Percentiles rank a stretch among this genome's conserved stretches.
These are phyloP conservation scores for Microcyclosporella mali DNA, from an alignment of 2,329 filamentous ascomycete genomes.

Conservation along the genomic window DNA sequence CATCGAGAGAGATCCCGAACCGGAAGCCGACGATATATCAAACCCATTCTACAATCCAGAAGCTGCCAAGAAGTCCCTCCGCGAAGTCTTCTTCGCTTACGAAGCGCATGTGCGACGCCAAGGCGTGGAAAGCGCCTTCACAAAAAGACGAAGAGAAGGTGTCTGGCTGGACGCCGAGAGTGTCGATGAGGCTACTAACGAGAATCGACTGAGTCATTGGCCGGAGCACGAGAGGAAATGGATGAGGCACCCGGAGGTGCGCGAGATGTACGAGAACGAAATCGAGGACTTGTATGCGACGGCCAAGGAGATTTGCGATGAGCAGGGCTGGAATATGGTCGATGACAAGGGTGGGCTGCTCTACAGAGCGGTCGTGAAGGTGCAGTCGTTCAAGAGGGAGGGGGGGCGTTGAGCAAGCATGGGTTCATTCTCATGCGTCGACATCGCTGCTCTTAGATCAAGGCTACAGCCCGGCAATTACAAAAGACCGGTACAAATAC, in stretches of 20 bases:
- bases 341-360: conserved; percentile 21
- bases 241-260: conserved; percentile 20
- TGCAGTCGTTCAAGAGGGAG: too few relatives aligned
- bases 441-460: too few relatives aligned
- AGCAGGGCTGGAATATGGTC: conserved; percentile 24
- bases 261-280: conserved; percentile 23
- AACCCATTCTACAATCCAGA: conserved; percentile 21
- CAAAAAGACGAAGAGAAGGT: not conserved
- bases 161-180: not conserved
- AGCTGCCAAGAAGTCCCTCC: conserved; percentile 18
- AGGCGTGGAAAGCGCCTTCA: not conserved
- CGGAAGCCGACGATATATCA: conserved; percentile 9
- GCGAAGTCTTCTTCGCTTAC: conserved; percentile 23
- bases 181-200: conserved; percentile 9
- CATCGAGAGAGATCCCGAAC: conserved; percentile 1
- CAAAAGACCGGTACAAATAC: too few relatives aligned
- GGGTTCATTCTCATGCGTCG: too few relatives aligned
- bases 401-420: too few relatives aligned
- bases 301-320: conserved; percentile 27
- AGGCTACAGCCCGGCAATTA: too few relatives aligned
- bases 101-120: conserved; percentile 6
- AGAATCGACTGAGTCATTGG: not conserved
- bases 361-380: conserved; percentile 13
- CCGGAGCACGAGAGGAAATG: conserved; percentile 15
- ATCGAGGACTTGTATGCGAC: conserved; percentile 17